Percentiles rank a stretch among this genome's conserved stretches.
These are phyloP conservation scores for Fusarium miscanthi DNA, from an alignment of 2,329 filamentous ascomycete species.

Conservation along the genomic window DNA sequence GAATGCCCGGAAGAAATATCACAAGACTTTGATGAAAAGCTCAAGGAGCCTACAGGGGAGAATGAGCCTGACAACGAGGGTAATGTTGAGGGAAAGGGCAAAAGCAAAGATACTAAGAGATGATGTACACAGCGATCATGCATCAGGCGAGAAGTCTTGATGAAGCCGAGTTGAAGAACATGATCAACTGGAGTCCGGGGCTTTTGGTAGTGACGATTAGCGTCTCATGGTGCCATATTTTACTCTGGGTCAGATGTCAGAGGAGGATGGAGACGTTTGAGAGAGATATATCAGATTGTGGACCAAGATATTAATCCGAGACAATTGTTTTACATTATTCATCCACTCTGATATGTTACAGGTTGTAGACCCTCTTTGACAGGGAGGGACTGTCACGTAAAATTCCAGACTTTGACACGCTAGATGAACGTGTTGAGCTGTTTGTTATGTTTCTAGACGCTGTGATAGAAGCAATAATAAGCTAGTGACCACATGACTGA, in stretches of 20 bases:
- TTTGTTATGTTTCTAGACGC: neutral
- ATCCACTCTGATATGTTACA: neutral
- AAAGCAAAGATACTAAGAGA: neutral
- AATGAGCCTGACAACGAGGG: no score
- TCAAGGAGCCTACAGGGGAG: no score
- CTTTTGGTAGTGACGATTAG: neutral
- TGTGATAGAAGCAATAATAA: neutral
- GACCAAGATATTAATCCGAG: conserved; percentile 16
- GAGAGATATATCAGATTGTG: neutral
- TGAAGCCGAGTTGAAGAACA: neutral
- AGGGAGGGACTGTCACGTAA: neutral
- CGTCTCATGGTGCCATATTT: conserved; percentile 3
- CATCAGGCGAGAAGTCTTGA: neutral
- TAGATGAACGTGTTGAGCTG: neutral
- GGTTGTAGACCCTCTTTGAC: neutral
- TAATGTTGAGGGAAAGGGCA: no score
- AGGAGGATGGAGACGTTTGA: neutral
- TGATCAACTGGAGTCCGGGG: neutral
- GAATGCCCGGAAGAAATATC: no score
- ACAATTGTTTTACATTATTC: conserved; percentile 10
- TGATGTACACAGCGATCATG: neutral
- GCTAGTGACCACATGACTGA: neutral
- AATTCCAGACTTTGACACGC: neutral
- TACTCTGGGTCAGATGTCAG: neutral
- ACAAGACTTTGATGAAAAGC: no score